Percentiles rank a stretch among this genome's conserved stretches.
Evolutionary conservation across 2,329 filamentous ascomycete species (phyloP).

Genomic region (Monosporascus sp.): DNA sequence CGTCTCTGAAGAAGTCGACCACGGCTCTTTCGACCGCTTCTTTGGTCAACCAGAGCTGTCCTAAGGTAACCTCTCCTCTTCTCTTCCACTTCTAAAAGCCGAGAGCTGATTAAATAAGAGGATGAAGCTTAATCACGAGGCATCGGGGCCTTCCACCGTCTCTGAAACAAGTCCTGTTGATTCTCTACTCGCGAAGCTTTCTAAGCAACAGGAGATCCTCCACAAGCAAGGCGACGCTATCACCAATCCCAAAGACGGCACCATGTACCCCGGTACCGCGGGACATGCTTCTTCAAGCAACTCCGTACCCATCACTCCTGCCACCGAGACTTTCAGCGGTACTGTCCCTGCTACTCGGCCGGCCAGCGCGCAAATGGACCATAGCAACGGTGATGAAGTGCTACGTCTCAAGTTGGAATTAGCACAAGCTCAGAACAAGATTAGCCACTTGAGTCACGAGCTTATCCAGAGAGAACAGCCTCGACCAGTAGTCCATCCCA

Average conservation of each 20-base stretch:
- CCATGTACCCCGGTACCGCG: conserved; percentile 28
- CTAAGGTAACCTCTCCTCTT: conserved; percentile 40
- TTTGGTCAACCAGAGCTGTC: conserved; percentile 48
- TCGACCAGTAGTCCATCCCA: conserved; percentile 54
- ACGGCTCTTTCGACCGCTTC: conserved; percentile 48
- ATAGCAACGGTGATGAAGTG: conserved; percentile 52
- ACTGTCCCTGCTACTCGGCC: conserved; percentile 47
- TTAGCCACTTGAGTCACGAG: conserved; percentile 67
- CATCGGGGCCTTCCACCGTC: conserved; percentile 20
- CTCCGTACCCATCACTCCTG: conserved; percentile 60
- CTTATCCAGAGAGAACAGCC: conserved; percentile 59
- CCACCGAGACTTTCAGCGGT: conserved; percentile 47
- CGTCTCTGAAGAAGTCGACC: conserved; percentile 38
- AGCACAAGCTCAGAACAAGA: conserved; percentile 64
- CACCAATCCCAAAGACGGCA: conserved; percentile 36
- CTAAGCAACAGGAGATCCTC: conserved; percentile 63
- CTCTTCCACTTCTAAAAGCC: not conserved
- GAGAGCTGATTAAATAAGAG: conserved; percentile 32
- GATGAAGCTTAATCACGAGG: conserved; percentile 44
- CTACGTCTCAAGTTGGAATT: conserved; percentile 66
- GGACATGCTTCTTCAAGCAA: conserved; percentile 50
- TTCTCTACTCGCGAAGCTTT: conserved; percentile 66
- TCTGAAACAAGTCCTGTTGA: conserved; percentile 57
- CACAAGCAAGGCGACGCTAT: conserved; percentile 54
- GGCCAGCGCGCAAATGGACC: conserved; percentile 46